Evolutionary conservation across 352 stramenopile genomes (phyloP), one percentile per base, ranked within the genome.

Genomic region (Phytopythium vexans): DNA sequence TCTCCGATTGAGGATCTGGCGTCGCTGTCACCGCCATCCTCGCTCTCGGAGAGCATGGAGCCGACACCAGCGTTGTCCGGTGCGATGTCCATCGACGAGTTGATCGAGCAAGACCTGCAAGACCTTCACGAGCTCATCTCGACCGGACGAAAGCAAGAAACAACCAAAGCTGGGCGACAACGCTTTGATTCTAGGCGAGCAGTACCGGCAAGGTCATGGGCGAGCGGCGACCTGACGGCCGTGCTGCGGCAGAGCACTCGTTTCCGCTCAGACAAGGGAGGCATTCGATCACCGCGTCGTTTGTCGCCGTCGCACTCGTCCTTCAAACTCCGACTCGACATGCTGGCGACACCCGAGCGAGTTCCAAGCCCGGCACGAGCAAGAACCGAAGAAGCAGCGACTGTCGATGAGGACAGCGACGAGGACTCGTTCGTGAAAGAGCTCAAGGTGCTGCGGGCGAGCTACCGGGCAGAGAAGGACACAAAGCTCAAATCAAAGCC

Each of bases 381-480:
- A 16, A 39, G 11, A 40, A 8, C 10, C 0, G 8, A 11, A 38
- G 8, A 8, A 8, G 39, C 11, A 44, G 40, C 27, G 44, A n/a
- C 34, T 14, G 7, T 27, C 21, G 21, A 27, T 8, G 47, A 64
- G 8, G 62, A 69, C 8, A 42, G 72, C 21, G 49, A 62, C 11
- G 70, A 77, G n/a, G 71, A 83, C n/a, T 78, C 66, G 3, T 82
- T 87, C 49, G 52, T 59, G 3, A 56, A 77, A 37, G 73, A 85
- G 47, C 59, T 87, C 21, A 55, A 49, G 8, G 50, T 55, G 6
- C 31, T 87, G 39, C 55, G 67, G 41, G 48, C 48, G 4, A 63
- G 44, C 12, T 50, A 45, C 11, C 62, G 60, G 63, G 7, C 46
- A 21, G 62, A 65, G 16, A 33, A 56, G 33, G 41, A 64, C 31